Evolutionary conservation across 1,284 basidiomycete species (phyloP).

Genomic region (Austroboletus novae-zelandiae): DNA sequence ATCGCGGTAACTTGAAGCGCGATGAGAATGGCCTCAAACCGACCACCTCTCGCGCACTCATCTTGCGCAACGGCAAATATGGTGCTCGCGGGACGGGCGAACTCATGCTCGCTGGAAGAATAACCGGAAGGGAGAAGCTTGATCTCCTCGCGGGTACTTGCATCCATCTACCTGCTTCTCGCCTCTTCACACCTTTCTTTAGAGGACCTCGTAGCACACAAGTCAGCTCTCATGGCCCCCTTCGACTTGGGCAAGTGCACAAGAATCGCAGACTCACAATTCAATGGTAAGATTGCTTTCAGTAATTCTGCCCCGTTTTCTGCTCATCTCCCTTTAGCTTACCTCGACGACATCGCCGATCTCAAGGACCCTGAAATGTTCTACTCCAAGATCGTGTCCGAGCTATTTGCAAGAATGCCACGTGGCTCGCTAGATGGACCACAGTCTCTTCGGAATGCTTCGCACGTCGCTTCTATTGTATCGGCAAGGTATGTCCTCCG

Average conservation of each 20-base stretch:
- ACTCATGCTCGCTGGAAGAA: slow-evolving; percentile 50
- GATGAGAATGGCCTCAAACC: slow-evolving; percentile 53
- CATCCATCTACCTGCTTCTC: neutral
- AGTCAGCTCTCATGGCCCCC: slow-evolving; percentile 56
- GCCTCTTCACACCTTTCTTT: slow-evolving; percentile 10
- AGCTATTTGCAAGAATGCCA: slow-evolving; percentile 50
- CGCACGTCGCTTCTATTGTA: slow-evolving; percentile 53
- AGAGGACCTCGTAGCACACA: slow-evolving; percentile 65
- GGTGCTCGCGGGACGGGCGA: slow-evolving; percentile 70
- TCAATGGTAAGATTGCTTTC: slow-evolving; percentile 48
- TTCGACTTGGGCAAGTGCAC: slow-evolving; percentile 61
- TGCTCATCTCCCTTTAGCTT: slow-evolving; percentile 39
- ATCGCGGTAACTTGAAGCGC: slow-evolving; percentile 40
- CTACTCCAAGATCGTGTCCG: slow-evolving; percentile 48
- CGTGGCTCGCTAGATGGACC: slow-evolving; percentile 28
- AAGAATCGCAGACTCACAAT: slow-evolving; percentile 68
- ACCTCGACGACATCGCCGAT: slow-evolving; percentile 63
- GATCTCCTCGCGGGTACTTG: slow-evolving; percentile 68
- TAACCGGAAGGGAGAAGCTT: slow-evolving; percentile 73
- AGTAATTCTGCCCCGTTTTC: neutral
- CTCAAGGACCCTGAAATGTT: slow-evolving; percentile 64
- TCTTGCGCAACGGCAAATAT: slow-evolving; percentile 71
- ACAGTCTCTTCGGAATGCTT: slow-evolving; percentile 41
- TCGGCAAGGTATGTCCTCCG: slow-evolving; percentile 49
- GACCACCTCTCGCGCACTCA: slow-evolving; percentile 65